Percentiles rank a stretch among this genome's conserved stretches.
These are phyloP conservation scores for Neobulgaria alba DNA, from an alignment of 2,329 filamentous ascomycete genomes.

Conservation along the genomic window DNA sequence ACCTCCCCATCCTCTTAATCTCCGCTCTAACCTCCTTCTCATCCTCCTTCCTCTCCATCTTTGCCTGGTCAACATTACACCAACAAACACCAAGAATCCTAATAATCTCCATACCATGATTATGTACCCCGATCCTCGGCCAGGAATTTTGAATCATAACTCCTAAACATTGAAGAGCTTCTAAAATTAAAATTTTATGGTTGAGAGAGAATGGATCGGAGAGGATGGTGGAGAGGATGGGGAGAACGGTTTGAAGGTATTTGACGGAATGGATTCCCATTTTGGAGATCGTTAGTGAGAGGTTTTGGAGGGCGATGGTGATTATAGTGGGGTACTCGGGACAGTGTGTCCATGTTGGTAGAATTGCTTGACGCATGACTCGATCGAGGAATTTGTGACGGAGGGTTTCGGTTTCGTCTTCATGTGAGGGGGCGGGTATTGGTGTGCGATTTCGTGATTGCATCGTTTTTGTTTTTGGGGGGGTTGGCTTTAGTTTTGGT, in stretches of 20 bases:
- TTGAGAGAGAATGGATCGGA: conserved; percentile 51
- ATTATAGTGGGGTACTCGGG: conserved; percentile 50
- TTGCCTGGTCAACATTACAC: conserved; percentile 23
- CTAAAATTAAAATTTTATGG: conserved; percentile 37
- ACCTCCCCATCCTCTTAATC: conserved; percentile 13
- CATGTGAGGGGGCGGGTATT: too few species aligned
- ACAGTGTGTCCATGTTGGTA: conserved; percentile 45
- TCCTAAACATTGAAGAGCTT: conserved; percentile 43
- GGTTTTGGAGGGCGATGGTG: conserved; percentile 44
- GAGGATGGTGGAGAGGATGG: conserved; percentile 56
- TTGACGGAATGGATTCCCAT: conserved; percentile 57
- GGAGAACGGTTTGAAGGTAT: conserved; percentile 61
- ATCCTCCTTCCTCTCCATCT: conserved; percentile 29
- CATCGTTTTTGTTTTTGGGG: not conserved
- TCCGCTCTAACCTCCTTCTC: conserved; percentile 13
- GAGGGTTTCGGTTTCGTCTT: too few species aligned
- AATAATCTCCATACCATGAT: conserved; percentile 7
- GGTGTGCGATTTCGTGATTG: too few species aligned
- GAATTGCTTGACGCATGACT: conserved; percentile 46
- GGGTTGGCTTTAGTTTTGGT: not conserved
- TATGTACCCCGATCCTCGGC: conserved; percentile 49
- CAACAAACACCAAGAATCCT: conserved; percentile 9
- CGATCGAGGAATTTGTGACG: conserved; percentile 40
- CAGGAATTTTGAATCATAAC: conserved; percentile 55
- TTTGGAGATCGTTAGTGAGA: conserved; percentile 40